A percentile compares a stretch with the other conserved stretches of the same genome.
Evolutionary conservation across 176 grass and related monocot species (phyloP).

Genomic region (Oryza nivara): DNA sequence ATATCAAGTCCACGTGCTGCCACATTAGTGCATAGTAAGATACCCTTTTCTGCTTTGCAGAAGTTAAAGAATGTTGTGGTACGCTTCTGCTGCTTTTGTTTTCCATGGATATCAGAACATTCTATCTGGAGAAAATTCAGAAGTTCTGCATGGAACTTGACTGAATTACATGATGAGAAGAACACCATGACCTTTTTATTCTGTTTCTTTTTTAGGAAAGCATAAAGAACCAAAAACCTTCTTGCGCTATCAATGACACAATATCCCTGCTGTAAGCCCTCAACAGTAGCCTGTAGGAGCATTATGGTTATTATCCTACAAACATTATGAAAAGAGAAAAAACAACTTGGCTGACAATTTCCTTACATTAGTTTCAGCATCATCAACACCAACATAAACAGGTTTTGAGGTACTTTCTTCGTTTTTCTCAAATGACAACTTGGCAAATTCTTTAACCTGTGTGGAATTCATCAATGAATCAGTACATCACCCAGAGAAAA

Average conservation of each 20-base stretch:
- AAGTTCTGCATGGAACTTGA: slow-evolving; percentile 90
- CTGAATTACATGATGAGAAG: slow-evolving; percentile 98
- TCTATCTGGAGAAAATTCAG: slow-evolving; percentile 81
- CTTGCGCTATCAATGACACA: slow-evolving; percentile 82
- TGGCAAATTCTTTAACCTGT: slow-evolving; percentile 93
- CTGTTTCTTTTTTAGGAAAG: slow-evolving; percentile 90
- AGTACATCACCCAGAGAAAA: not conserved
- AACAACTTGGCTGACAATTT: slow-evolving; percentile 7
- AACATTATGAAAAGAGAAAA: not conserved
- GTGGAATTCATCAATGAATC: slow-evolving; percentile 23
- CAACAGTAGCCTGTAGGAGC: slow-evolving; percentile 75
- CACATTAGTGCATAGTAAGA: slow-evolving; percentile 90
- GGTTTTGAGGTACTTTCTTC: slow-evolving; percentile 80
- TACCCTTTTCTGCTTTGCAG: slow-evolving; percentile 91
- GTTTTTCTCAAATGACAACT: slow-evolving; percentile 90
- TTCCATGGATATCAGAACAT: slow-evolving; percentile 92
- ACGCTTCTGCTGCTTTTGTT: slow-evolving; percentile 96
- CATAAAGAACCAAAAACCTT: slow-evolving; percentile 86
- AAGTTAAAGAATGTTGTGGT: slow-evolving; percentile 92
- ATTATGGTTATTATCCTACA: slow-evolving; percentile 34
- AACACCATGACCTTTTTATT: slow-evolving; percentile 97
- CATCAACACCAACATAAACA: slow-evolving; percentile 88
- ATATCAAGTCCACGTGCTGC: slow-evolving; percentile 98
- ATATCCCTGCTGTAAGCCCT: slow-evolving; percentile 93
- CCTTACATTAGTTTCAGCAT: slow-evolving; percentile 74